Percentiles rank a stretch among this genome's conserved stretches.
phyloP scores from a whole-genome alignment of 2,329 filamentous ascomycete genomes.

The Colletotrichum simmondsii region DNA sequence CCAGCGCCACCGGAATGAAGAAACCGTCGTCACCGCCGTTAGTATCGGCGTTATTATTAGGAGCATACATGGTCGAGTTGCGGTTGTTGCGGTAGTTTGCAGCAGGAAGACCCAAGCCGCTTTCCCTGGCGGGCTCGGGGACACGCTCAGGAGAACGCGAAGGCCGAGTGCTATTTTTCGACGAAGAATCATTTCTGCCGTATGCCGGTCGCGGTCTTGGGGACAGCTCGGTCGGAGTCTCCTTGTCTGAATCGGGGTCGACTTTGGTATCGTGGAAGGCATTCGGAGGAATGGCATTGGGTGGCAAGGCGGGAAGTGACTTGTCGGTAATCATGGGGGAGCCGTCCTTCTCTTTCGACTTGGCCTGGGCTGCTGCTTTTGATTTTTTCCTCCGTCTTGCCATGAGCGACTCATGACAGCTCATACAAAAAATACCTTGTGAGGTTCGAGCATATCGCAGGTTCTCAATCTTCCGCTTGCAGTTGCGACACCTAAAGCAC shows the following conservation, averaged over 20 bases:
- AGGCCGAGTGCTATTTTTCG: constrained; percentile 63
- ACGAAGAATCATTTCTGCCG: constrained; percentile 63
- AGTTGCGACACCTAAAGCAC: constrained; percentile 97
- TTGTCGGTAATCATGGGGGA: constrained; percentile 85
- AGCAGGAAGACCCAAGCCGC: constrained; percentile 77
- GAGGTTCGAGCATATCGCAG: constrained; percentile 96
- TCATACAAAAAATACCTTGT: constrained; percentile 99
- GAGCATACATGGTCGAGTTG: constrained; percentile 73
- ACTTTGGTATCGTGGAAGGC: constrained; percentile 71
- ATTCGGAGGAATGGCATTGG: constrained; percentile 73
- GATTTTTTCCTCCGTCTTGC: constrained; percentile 89
- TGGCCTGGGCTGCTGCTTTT: constrained; percentile 72
- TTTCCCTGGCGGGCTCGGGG: constrained; percentile 57
- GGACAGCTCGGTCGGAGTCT: constrained; percentile 76
- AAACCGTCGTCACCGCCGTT: constrained; percentile 70
- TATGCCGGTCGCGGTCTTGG: constrained; percentile 67
- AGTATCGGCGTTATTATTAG: constrained; percentile 51
- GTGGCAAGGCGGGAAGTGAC: constrained; percentile 89
- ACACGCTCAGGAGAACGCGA: constrained; percentile 66
- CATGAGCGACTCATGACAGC: constrained; percentile 97
- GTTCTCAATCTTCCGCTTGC: constrained; percentile 99
- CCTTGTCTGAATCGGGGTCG: constrained; percentile 65
- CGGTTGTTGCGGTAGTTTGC: constrained; percentile 83
- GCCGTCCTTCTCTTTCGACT: constrained; percentile 70
- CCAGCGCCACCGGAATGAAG: constrained; percentile 80